Conservation (phyloP, 2,329 filamentous ascomycete species). For the Fusarium sp. region DNA sequence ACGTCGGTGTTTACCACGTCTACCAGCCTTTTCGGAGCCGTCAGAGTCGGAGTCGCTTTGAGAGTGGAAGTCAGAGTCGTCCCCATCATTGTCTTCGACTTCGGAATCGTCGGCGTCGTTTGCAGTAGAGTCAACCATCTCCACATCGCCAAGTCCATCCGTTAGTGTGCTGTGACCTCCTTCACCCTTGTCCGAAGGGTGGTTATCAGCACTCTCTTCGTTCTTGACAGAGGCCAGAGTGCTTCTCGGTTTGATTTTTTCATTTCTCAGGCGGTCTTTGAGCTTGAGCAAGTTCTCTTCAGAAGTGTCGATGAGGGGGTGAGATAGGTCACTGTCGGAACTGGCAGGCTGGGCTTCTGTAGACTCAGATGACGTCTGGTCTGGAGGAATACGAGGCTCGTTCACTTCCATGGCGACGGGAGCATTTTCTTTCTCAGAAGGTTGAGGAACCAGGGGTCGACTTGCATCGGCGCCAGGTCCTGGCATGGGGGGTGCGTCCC, state of each 20-base stretch:
- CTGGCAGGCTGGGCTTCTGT: not conserved
- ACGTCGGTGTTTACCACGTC: not conserved
- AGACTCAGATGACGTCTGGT: not conserved
- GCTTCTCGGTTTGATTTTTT: too few relatives aligned
- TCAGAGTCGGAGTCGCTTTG: not conserved
- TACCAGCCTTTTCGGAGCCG: not conserved
- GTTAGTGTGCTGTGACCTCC: not conserved
- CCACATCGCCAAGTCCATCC: not conserved
- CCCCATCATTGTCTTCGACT: not conserved
- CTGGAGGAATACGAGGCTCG: not conserved
- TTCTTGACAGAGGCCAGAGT: not conserved
- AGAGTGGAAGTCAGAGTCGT: not conserved
- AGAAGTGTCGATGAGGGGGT: too few relatives aligned
- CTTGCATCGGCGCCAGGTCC: not conserved
- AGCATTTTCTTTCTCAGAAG: too few relatives aligned
- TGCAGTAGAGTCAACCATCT: not conserved
- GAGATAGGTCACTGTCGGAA: not conserved
- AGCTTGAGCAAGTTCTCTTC: not conserved
- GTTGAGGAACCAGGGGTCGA: rapidly evolving
- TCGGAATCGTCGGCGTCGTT: not conserved
- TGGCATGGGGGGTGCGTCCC: not conserved
- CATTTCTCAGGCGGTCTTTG: not conserved
- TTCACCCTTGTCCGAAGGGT: not conserved
- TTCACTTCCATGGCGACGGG: too few relatives aligned
- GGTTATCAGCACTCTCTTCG: not conserved